phyloP scores from a whole-genome alignment of 2,329 filamentous ascomycete genomes.

The Aureobasidium sp. region DNA sequence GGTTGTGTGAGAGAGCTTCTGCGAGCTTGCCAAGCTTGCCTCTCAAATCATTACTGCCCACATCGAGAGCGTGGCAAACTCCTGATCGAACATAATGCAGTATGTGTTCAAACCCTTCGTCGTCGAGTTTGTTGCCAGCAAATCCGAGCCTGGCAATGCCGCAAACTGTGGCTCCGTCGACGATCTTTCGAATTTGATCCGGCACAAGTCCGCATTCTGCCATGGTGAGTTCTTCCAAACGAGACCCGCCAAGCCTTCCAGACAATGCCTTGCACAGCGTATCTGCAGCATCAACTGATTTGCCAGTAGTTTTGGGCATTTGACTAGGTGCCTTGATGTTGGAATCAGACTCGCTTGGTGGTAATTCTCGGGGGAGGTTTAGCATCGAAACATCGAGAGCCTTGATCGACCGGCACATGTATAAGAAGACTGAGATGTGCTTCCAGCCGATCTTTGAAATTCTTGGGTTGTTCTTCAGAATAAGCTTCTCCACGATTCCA shows the following conservation, averaged over 20 bases:
- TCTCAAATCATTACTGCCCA: conserved; percentile 71
- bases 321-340: conserved; percentile 16
- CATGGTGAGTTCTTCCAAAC: conserved; percentile 74
- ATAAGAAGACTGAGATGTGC: conserved; percentile 79
- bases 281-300: conserved; percentile 46
- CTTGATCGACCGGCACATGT: conserved; percentile 81
- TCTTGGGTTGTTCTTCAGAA: conserved; percentile 80
- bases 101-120: conserved; percentile 66
- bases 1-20: conserved; percentile 39
- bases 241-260: conserved; percentile 65
- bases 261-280: conserved; percentile 68
- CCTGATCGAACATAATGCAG: conserved; percentile 66
- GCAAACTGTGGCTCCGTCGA: conserved; percentile 74
- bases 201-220: conserved; percentile 68
- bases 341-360: conserved; percentile 17
- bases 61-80: conserved; percentile 77
- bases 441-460: conserved; percentile 85
- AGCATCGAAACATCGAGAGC: conserved; percentile 81
- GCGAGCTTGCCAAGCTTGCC: conserved; percentile 38
- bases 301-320: conserved; percentile 15
- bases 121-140: conserved; percentile 70
- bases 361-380: conserved; percentile 54
- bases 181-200: conserved; percentile 62
- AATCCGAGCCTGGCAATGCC: conserved; percentile 73
- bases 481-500: conserved; percentile 79